A percentile compares a stretch with the other conserved stretches of the same genome.
phyloP scores from a whole-genome alignment of 202 grass and related monocot genomes.

The Musa balbisiana region DNA sequence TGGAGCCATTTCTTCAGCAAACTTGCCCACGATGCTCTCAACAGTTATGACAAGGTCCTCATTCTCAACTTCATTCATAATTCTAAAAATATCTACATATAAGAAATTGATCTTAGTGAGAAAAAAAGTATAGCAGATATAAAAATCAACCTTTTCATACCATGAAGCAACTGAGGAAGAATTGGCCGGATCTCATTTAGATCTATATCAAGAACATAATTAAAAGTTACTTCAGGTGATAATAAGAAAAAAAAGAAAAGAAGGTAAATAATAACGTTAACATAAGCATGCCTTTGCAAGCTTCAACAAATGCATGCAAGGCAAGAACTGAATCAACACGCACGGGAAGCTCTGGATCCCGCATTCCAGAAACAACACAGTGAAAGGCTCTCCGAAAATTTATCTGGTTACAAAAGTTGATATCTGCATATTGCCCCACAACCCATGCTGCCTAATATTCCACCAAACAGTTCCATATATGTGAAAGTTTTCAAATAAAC shows the following conservation, averaged over 20 bases:
- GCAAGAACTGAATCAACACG: constrained; percentile 87
- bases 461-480: not conserved
- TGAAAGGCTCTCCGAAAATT: constrained; percentile 66
- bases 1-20: constrained; percentile 94
- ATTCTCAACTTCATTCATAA: constrained; percentile 90
- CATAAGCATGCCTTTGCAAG: constrained; percentile 58
- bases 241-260: not conserved
- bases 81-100: constrained; percentile 72
- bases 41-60: constrained; percentile 86
- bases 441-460: constrained; percentile 77
- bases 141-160: constrained; percentile 32
- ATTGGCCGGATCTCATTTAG: constrained; percentile 66
- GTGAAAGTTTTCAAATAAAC: not conserved
- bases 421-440: constrained; percentile 91
- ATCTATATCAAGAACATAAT: constrained; percentile 41
- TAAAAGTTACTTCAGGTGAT: not conserved
- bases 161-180: constrained; percentile 87
- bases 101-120: not conserved
- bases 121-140: not conserved
- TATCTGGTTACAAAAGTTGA: constrained; percentile 49
- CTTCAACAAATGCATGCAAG: constrained; percentile 82
- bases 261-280: not conserved
- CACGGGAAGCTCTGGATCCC: constrained; percentile 81
- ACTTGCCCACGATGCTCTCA: constrained; percentile 87
- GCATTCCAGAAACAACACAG: constrained; percentile 57